A percentile compares a stretch with the other conserved stretches of the same genome.
phyloP scores from a whole-genome alignment of 2,329 filamentous ascomycete genomes.

The Penicillium sp. region DNA sequence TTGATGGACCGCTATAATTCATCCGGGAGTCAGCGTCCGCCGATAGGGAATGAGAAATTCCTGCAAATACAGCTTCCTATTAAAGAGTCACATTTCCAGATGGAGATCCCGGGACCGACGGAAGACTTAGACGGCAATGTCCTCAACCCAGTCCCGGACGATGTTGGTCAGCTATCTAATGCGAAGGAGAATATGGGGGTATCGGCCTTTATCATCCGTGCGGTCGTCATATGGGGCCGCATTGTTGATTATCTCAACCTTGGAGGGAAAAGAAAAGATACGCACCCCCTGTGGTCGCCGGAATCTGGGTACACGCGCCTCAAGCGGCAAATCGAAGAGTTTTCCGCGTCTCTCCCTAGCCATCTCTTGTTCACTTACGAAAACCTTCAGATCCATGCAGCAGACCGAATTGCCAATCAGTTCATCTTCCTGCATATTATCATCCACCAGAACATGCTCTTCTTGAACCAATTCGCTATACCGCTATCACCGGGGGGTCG shows the following conservation, averaged over 20 bases:
- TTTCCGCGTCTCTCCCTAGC: constrained; percentile 60
- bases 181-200: constrained; percentile 84
- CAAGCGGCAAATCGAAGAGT: constrained; percentile 60
- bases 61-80: constrained; percentile 84
- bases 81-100: constrained; percentile 78
- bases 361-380: constrained; percentile 64
- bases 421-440: constrained; percentile 87
- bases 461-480: constrained; percentile 79
- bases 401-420: constrained; percentile 77
- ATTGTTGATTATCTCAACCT: constrained; percentile 85
- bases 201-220: constrained; percentile 76
- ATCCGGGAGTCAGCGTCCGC: constrained; percentile 82
- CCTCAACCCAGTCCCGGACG: constrained; percentile 52
- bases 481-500: constrained; percentile 56
- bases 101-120: constrained; percentile 81
- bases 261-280: constrained; percentile 71
- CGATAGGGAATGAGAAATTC: constrained; percentile 81
- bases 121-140: constrained; percentile 69
- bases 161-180: constrained; percentile 56
- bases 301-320: constrained; percentile 68
- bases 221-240: constrained; percentile 79
- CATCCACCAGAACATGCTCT: constrained; percentile 79
- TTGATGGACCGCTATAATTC: constrained; percentile 97
- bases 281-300: constrained; percentile 68
- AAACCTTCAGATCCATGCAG: constrained; percentile 75